Evolutionary conservation across 805 yeast species (phyloP), one percentile per base, ranked within the genome.

Genomic region (Saccharomycopsis fodiens): DNA sequence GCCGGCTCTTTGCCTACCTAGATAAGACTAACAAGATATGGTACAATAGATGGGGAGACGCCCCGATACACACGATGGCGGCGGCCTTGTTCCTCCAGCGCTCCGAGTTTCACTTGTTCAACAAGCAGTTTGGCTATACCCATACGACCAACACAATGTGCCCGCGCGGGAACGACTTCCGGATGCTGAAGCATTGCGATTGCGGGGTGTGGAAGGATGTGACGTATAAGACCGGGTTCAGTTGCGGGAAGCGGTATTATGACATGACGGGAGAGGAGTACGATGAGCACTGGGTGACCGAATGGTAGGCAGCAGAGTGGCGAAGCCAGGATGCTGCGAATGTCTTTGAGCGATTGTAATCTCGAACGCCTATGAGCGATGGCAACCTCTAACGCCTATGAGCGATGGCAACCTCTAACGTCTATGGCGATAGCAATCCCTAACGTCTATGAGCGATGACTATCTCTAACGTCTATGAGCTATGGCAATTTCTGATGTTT

Each of bases 1-100:
- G 58, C 23, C 63, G 65, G 48, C 81, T 70, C 60, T 81, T 81
- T 56, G 69, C 78, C 30, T 56, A 64, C 49, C 66, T 81, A 48
- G 87, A 81, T 60, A 55, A 65, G 42, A 68, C 76, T 2, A 85
- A 85, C 21, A 82, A 83, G 38, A 80, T 81, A 62, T 81, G 78
- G 62, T 81, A 81, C 61, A 85, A 81, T 60, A 68, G 87, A 60
- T 81, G 87, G 87, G 87, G 87, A 21, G 87, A 81, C 61, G 87
- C 87, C 0, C 86, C 86, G 2, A 72, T 81, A 38, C 87, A 81
- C 60, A 72, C 85, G 2, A 65, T 81, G 48, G 87, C 81, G 3
- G 82, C 73, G 2, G 67, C 80, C 1, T 65, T 75, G 48, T 67
- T 81, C 58, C 56, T 78, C 47, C 67, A 75, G 21, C 70, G 65